A percentile compares a stretch with the other conserved stretches of the same genome.
phyloP scores from a whole-genome alignment of 257 asterid species.

The Solanum chaucha region DNA sequence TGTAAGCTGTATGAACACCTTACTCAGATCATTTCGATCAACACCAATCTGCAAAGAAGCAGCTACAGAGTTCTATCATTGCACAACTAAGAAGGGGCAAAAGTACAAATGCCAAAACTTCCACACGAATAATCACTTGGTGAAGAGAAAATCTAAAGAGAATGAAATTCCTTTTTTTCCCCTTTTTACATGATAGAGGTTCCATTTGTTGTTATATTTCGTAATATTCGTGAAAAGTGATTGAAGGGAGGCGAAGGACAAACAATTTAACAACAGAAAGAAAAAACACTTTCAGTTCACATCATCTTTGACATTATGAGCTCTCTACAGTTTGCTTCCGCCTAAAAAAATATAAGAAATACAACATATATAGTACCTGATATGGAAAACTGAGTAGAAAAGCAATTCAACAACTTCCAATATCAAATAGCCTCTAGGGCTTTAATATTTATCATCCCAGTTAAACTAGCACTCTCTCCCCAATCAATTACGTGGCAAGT shows the following conservation, averaged over 20 bases:
- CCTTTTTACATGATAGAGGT: background rate
- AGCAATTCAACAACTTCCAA: background rate
- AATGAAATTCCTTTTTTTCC: background rate
- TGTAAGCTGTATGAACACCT: slow-evolving; percentile 78
- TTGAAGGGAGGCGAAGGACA: background rate
- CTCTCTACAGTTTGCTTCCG: background rate
- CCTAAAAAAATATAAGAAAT: background rate
- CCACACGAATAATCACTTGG: background rate
- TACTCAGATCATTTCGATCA: slow-evolving; percentile 60
- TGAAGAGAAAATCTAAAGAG: background rate
- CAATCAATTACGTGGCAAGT: background rate
- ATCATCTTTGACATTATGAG: background rate
- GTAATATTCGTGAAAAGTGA: background rate
- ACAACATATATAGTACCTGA: background rate
- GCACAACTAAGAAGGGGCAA: slow-evolving; percentile 5
- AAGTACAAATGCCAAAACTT: background rate
- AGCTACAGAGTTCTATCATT: background rate
- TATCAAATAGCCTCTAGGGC: background rate
- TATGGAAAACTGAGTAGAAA: background rate
- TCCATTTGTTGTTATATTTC: background rate
- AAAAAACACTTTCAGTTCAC: background rate
- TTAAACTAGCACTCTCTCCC: background rate
- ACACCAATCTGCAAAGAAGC: slow-evolving; percentile 63
- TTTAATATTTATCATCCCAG: background rate
- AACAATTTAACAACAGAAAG: background rate